Conservation (phyloP, 1,284 basidiomycete species). For the Trichosporon sp. region DNA sequence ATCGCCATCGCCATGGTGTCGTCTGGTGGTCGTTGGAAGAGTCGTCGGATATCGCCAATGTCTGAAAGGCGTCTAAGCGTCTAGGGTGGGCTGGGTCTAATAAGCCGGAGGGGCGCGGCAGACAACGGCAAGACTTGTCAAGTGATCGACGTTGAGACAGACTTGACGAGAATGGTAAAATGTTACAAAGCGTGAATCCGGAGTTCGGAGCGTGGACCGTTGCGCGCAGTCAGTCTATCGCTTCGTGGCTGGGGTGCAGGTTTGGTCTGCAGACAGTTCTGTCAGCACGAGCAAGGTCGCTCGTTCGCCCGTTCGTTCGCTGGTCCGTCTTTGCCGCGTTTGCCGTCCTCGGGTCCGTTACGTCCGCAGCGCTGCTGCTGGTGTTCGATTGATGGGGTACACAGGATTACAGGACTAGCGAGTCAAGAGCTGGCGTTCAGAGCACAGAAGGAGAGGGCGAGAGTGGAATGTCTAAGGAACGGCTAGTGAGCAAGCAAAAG, state of each 20-base stretch:
- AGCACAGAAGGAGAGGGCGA: background rate
- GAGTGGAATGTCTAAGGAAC: background rate
- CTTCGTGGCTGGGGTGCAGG: background rate
- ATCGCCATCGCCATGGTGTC: background rate
- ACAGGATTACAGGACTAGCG: no score
- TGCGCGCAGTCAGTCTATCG: background rate
- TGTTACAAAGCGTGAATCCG: background rate
- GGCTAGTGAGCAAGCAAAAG: background rate
- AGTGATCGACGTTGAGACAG: background rate
- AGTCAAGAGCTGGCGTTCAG: background rate
- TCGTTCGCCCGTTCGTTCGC: background rate
- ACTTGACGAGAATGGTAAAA: slow-evolving; percentile 6
- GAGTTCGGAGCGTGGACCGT: slow-evolving; percentile 8
- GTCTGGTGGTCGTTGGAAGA: background rate
- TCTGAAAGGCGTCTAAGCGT: background rate
- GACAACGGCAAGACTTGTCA: background rate
- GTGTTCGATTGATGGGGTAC: background rate
- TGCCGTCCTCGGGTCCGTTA: slow-evolving; percentile 7
- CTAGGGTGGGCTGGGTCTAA: background rate
- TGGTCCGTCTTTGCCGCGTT: background rate
- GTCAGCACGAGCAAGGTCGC: no score
- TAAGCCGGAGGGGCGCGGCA: background rate
- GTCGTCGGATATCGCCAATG: background rate
- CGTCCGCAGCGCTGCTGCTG: background rate
- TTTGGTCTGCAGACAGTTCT: background rate